These are phyloP conservation scores for Fusarium sp. DNA, from an alignment of 2,329 filamentous ascomycete species.

Conservation along the genomic window DNA sequence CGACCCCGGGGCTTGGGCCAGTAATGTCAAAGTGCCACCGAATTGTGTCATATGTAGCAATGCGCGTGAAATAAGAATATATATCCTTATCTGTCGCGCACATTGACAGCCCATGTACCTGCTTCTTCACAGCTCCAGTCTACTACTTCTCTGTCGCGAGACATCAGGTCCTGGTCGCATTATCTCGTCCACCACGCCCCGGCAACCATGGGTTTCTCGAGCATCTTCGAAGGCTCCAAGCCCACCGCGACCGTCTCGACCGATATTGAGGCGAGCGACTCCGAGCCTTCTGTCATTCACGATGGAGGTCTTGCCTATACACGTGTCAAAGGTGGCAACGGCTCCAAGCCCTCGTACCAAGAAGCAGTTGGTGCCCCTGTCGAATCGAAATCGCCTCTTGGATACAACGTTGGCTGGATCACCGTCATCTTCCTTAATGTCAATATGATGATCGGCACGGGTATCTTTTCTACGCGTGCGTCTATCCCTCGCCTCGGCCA, in stretches of 20 bases:
- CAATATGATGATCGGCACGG: constrained; percentile 73
- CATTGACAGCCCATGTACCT: not conserved
- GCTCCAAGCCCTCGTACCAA: constrained; percentile 65
- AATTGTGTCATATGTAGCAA: constrained; percentile 29
- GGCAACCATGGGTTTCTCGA: constrained; percentile 25
- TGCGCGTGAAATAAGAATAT: constrained; percentile 14
- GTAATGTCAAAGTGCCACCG: not conserved
- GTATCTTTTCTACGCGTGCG: constrained; percentile 74
- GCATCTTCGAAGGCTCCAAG: constrained; percentile 25
- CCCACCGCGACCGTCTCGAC: not conserved
- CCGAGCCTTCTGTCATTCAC: constrained; percentile 32
- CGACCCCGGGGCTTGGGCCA: not conserved
- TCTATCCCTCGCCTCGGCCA: constrained; percentile 7
- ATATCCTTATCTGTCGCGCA: not conserved
- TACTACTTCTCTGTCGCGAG: not conserved
- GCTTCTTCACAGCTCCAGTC: not conserved
- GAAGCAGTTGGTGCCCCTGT: constrained; percentile 73
- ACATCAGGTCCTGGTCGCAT: too few species aligned
- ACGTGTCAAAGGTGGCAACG: constrained; percentile 60
- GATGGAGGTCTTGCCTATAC: constrained; percentile 42
- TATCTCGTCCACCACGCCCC: not conserved
- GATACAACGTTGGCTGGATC: constrained; percentile 68
- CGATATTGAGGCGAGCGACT: constrained; percentile 32
- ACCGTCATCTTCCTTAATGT: constrained; percentile 72
- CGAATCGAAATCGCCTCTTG: constrained; percentile 69